Percentiles rank a stretch among this genome's conserved stretches.
These are phyloP conservation scores for Tylopilus sp. DNA, from an alignment of 768 basidiomycete genomes.

Conservation along the genomic window DNA sequence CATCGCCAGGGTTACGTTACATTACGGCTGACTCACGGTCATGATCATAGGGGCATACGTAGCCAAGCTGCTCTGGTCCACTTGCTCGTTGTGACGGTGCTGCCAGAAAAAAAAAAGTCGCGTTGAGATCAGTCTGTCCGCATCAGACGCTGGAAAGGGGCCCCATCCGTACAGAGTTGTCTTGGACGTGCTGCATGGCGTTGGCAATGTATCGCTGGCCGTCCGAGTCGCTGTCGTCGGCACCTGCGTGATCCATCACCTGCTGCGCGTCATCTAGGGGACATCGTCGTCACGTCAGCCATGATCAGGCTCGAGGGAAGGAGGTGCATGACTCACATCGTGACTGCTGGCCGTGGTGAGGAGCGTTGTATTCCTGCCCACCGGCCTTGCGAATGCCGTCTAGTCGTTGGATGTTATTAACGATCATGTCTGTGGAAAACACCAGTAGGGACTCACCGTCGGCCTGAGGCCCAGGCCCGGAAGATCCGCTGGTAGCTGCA, in stretches of 20 bases:
- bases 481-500: slow-evolving; percentile 36
- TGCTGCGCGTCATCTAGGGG: slow-evolving; percentile 61
- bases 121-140: not conserved
- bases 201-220: slow-evolving; percentile 9
- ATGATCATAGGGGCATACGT: slow-evolving; percentile 22
- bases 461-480: not conserved
- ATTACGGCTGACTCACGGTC: slow-evolving; percentile 6
- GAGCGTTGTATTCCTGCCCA: slow-evolving; percentile 59
- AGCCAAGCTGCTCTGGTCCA: slow-evolving; percentile 8
- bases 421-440: slow-evolving; percentile 7
- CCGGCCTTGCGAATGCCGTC: slow-evolving; percentile 54
- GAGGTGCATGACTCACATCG: slow-evolving; percentile 20
- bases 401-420: slow-evolving; percentile 20
- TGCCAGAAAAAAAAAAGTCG: slow-evolving; percentile 1
- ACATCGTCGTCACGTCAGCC: slow-evolving; percentile 1
- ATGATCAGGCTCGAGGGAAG: slow-evolving; percentile 6
- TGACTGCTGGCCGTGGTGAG: slow-evolving; percentile 39
- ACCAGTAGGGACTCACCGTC: slow-evolving; percentile 5
- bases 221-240: slow-evolving; percentile 7
- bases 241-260: slow-evolving; percentile 50
- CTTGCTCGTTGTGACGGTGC: slow-evolving; percentile 15
- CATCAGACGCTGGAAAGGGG: not conserved
- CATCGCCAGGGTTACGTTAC: not conserved
- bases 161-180: slow-evolving; percentile 17
- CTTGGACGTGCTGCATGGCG: slow-evolving; percentile 22